Percentiles rank a stretch among this genome's conserved stretches.
These are phyloP conservation scores for Casuarina glauca DNA, from an alignment of 306 rosid species.

Conservation along the genomic window DNA sequence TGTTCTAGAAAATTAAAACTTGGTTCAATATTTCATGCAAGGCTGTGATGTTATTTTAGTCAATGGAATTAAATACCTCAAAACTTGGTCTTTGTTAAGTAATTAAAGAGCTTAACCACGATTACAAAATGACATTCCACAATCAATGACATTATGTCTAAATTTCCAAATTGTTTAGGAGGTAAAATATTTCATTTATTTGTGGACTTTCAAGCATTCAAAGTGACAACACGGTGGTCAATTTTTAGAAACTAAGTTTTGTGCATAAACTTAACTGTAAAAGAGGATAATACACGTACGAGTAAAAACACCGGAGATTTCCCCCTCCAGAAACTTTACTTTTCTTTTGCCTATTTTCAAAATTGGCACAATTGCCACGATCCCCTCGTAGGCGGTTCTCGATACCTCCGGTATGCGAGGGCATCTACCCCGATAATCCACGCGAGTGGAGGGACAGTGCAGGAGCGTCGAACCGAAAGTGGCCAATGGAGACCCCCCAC, in stretches of 20 bases:
- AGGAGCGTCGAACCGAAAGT: not conserved
- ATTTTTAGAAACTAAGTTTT: no score
- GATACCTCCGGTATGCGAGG: slow-evolving; percentile 28
- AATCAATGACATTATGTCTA: no score
- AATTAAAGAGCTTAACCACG: not conserved
- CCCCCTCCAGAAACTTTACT: not conserved
- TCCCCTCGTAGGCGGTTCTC: slow-evolving; percentile 22
- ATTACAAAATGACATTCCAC: no score
- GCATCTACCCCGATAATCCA: slow-evolving; percentile 25
- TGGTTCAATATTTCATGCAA: not conserved
- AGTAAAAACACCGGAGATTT: slow-evolving; percentile 9
- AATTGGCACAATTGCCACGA: slow-evolving; percentile 30
- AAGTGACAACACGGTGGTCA: no score
- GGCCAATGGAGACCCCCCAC: slow-evolving; percentile 1
- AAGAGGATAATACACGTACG: not conserved
- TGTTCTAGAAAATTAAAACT: no score
- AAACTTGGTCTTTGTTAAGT: not conserved
- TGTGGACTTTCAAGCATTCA: no score
- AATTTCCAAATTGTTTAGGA: not conserved
- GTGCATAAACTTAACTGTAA: no score
- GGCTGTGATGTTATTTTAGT: not conserved
- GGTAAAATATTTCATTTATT: no score
- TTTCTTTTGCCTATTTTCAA: not conserved
- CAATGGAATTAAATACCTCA: not conserved
- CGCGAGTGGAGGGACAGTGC: slow-evolving; percentile 1